Conservation (phyloP, 2,329 filamentous ascomycete species). For the Botrytis medusae region DNA sequence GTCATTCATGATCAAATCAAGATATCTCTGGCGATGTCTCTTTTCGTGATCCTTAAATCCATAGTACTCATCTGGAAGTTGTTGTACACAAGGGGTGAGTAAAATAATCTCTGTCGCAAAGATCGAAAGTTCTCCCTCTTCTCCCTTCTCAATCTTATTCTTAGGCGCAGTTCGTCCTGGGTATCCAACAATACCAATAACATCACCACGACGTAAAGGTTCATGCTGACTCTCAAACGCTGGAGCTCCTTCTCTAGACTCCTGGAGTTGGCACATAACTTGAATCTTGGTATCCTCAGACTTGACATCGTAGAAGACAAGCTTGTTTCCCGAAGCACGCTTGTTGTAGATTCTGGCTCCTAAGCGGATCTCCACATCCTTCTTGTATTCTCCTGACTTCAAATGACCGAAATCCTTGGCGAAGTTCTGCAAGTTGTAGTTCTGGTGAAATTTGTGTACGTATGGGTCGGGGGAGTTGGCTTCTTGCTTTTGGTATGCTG, state of each 20-base stretch:
- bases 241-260: conserved; percentile 63
- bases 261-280: conserved; percentile 86
- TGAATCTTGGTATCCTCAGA: conserved; percentile 77
- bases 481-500: conserved; percentile 62
- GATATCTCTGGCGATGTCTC: conserved; percentile 87
- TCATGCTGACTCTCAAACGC: conserved; percentile 88
- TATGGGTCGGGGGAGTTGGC: conserved; percentile 71
- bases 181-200: conserved; percentile 83
- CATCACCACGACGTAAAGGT: conserved; percentile 84
- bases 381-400: conserved; percentile 82
- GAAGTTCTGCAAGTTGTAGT: conserved; percentile 80
- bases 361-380: conserved; percentile 72
- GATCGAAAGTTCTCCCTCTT: conserved; percentile 89
- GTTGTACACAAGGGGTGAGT: conserved; percentile 86
- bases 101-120: conserved; percentile 85
- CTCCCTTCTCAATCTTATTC: conserved; percentile 74
- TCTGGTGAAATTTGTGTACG: conserved; percentile 89
- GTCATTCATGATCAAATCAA: conserved; percentile 95
- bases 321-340: conserved; percentile 76
- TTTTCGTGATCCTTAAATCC: conserved; percentile 96
- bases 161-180: conserved; percentile 85
- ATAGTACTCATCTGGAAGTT: conserved; percentile 85
- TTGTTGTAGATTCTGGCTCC: conserved; percentile 89
- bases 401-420: conserved; percentile 74
- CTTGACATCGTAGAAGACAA: conserved; percentile 88